phyloP scores from a whole-genome alignment of 2,329 filamentous ascomycete species.

The Fusarium graminum region DNA sequence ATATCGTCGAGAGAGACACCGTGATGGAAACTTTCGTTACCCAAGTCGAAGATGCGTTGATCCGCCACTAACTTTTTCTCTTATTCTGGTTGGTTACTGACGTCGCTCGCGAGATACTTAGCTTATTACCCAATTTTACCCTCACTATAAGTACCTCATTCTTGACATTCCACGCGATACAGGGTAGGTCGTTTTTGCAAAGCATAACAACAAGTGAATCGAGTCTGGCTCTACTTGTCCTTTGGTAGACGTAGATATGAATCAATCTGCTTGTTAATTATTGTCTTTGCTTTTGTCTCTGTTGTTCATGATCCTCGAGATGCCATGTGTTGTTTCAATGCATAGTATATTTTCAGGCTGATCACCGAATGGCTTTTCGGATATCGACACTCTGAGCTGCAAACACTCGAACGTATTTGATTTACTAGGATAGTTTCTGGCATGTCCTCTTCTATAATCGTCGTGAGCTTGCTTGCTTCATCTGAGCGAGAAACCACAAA shows the following conservation, averaged over 20 bases:
- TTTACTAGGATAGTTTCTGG: not conserved
- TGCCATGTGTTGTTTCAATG: not conserved
- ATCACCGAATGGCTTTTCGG: not conserved
- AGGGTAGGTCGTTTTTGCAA: not conserved
- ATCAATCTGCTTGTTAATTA: not conserved
- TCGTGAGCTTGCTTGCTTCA: not conserved
- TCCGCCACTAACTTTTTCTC: constrained; percentile 35
- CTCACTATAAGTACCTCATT: not conserved
- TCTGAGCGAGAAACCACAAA: not conserved
- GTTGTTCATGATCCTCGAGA: not conserved
- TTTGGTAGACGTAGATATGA: not conserved
- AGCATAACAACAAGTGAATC: not conserved
- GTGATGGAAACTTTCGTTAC: constrained; percentile 14
- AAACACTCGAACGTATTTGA: not conserved
- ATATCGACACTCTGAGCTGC: not conserved
- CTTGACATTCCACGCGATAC: not conserved
- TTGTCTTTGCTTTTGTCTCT: not conserved
- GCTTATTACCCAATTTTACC: not conserved
- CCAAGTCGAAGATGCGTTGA: constrained; percentile 24
- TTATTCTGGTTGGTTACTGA: constrained; percentile 18
- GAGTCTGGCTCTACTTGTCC: not conserved
- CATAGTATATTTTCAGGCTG: not conserved
- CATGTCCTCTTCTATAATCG: not conserved
- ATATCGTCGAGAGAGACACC: not conserved
- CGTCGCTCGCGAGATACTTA: constrained; percentile 1